Percentiles rank a stretch among this genome's conserved stretches.
These are phyloP conservation scores for Fusarium torulosum DNA, from an alignment of 2,329 filamentous ascomycete genomes.

Conservation along the genomic window DNA sequence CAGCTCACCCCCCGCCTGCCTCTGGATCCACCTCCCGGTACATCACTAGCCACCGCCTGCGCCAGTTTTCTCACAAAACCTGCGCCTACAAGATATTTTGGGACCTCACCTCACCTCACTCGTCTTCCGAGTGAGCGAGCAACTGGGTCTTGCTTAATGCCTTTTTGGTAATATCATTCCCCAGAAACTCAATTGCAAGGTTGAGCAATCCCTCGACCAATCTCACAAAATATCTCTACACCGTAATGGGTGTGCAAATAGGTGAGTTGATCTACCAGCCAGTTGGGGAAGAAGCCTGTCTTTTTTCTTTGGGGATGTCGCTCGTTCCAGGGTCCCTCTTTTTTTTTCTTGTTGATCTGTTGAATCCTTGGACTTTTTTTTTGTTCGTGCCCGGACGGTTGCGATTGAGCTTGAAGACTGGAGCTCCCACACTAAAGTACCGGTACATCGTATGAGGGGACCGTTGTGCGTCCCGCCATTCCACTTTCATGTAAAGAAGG, in stretches of 20 bases:
- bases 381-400: conserved; percentile 18
- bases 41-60: conserved; percentile 38
- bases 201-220: conserved; percentile 19
- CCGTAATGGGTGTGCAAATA: conserved; percentile 19
- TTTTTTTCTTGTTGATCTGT: conserved; percentile 50
- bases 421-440: conserved; percentile 33
- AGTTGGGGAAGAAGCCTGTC: conserved; percentile 45
- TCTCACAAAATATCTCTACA: conserved; percentile 7
- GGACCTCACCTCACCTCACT: conserved; percentile 10
- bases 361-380: conserved; percentile 45
- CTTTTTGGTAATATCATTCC: background rate
- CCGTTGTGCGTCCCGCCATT: conserved; percentile 22
- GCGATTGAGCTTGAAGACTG: conserved; percentile 41
- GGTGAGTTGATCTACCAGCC: conserved; percentile 31
- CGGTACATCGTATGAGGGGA: conserved; percentile 31
- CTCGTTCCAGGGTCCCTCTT: conserved; percentile 43
- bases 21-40: conserved; percentile 27
- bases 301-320: conserved; percentile 50
- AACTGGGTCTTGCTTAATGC: conserved; percentile 11
- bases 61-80: conserved; percentile 32
- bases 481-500: conserved; percentile 23
- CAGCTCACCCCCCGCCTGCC: background rate
- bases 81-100: conserved; percentile 22
- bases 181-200: conserved; percentile 13
- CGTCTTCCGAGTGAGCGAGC: conserved; percentile 15